Percentiles rank a stretch among this genome's conserved stretches.
phyloP scores from a whole-genome alignment of 2,329 filamentous ascomycete species.

The Aspergillus caelatus region DNA sequence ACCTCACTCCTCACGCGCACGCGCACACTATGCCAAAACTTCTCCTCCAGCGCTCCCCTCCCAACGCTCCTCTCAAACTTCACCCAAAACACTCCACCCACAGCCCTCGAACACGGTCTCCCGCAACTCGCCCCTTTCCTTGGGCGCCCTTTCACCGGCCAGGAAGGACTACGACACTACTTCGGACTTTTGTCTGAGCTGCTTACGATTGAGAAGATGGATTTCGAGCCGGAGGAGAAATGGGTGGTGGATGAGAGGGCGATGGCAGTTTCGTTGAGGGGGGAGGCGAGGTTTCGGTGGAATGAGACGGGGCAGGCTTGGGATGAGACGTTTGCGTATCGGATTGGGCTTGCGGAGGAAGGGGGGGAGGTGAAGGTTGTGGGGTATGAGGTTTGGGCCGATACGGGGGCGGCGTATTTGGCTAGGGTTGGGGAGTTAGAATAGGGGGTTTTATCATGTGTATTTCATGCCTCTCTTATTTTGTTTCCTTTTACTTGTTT shows the following conservation, averaged over 20 bases:
- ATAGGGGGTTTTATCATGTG: background rate
- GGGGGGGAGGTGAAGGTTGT: slow-evolving; percentile 33
- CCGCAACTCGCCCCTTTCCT: slow-evolving; percentile 45
- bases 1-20: slow-evolving; percentile 28
- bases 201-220: slow-evolving; percentile 40
- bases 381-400: slow-evolving; percentile 48
- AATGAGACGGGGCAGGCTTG: slow-evolving; percentile 39
- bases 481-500: background rate
- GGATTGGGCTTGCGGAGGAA: slow-evolving; percentile 34
- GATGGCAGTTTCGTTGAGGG: slow-evolving; percentile 37
- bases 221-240: slow-evolving; percentile 36
- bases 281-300: slow-evolving; percentile 38
- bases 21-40: slow-evolving; percentile 34
- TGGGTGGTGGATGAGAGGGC: slow-evolving; percentile 42
- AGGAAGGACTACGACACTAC: slow-evolving; percentile 38
- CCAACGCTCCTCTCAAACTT: slow-evolving; percentile 37
- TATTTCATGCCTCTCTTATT: background rate
- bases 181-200: slow-evolving; percentile 36
- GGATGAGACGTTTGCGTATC: slow-evolving; percentile 47
- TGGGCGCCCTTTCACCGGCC: slow-evolving; percentile 44
- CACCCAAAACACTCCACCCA: slow-evolving; percentile 28
- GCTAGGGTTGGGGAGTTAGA: slow-evolving; percentile 31
- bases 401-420: slow-evolving; percentile 49
- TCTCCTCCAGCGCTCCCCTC: slow-evolving; percentile 28
- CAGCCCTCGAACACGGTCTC: slow-evolving; percentile 45